Evolutionary conservation across 1,284 basidiomycete species (phyloP).

Genomic region (Trametes sp.): DNA sequence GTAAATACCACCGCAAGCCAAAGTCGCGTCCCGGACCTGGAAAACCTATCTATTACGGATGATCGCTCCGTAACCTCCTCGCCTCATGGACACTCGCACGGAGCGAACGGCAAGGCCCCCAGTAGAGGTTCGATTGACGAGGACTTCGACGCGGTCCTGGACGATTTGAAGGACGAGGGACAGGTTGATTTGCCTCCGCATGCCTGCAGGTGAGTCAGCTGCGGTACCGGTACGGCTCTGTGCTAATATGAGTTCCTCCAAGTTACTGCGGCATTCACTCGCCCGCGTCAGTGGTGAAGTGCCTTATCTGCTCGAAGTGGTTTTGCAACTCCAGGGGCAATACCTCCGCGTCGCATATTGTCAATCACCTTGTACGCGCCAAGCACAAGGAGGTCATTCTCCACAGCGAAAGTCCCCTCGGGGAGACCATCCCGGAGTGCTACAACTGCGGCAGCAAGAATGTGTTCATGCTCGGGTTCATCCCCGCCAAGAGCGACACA

Average conservation of each 20-base stretch:
- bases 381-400: conserved; percentile 99
- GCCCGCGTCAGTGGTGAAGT: conserved; percentile 97
- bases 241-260: conserved; percentile 16
- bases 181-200: conserved; percentile 87
- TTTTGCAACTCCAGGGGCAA: conserved; percentile 99
- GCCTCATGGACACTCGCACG: conserved; percentile 48
- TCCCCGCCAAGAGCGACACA: conserved; percentile 98
- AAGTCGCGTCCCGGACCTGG: conserved; percentile 60
- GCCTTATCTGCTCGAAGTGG: conserved; percentile 96
- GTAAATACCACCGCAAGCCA: conserved; percentile 57
- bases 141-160: conserved; percentile 86
- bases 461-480: conserved; percentile 99
- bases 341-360: conserved; percentile 98
- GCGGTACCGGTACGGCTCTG: conserved; percentile 10
- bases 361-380: conserved; percentile 98
- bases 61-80: conserved; percentile 51
- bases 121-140: conserved; percentile 65
- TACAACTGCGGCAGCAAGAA: conserved; percentile 99
- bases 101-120: conserved; percentile 42
- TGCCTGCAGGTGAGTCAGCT: conserved; percentile 85
- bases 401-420: conserved; percentile 94
- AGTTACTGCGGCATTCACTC: conserved; percentile 99
- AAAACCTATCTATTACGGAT: conserved; percentile 69
- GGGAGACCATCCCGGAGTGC: conserved; percentile 97
- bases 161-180: conserved; percentile 88